Evolutionary conservation across 1,139 yeast genomes (phyloP).

Genomic region (Hanseniaspora gamundiae): DNA sequence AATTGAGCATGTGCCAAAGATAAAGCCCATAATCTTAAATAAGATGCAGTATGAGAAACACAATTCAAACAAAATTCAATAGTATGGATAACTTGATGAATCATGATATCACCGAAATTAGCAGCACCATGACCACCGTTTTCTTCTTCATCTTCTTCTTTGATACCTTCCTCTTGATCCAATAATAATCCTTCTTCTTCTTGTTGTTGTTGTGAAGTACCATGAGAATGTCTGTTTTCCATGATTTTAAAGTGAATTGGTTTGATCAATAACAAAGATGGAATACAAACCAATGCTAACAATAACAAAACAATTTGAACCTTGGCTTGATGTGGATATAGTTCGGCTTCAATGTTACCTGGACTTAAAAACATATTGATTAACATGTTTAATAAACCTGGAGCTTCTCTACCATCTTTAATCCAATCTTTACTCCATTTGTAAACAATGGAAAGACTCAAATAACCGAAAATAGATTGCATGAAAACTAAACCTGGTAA

Average conservation of each 20-base stretch:
- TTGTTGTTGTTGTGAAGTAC: too few species aligned
- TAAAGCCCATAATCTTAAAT: slow-evolving; percentile 91
- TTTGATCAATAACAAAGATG: slow-evolving; percentile 81
- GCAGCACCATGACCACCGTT: slow-evolving; percentile 39
- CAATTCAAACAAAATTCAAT: slow-evolving; percentile 96
- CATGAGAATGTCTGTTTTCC: too few species aligned
- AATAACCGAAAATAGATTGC: slow-evolving; percentile 93
- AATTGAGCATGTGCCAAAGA: slow-evolving; percentile 96
- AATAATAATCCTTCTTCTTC: slow-evolving; percentile 12
- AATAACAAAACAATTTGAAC: slow-evolving; percentile 66
- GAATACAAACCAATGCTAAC: slow-evolving; percentile 80
- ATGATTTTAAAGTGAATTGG: slow-evolving; percentile 60
- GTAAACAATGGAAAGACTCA: slow-evolving; percentile 71
- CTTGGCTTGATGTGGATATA: slow-evolving; percentile 73
- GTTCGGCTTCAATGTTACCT: slow-evolving; percentile 70
- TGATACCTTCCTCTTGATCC: slow-evolving; percentile 11
- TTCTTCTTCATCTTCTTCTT: slow-evolving; percentile 30
- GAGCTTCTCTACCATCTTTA: slow-evolving; percentile 62
- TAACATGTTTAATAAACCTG: slow-evolving; percentile 87
- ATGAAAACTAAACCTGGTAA: slow-evolving; percentile 87
- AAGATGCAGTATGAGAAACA: slow-evolving; percentile 97
- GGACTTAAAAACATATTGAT: slow-evolving; percentile 94
- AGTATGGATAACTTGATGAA: slow-evolving; percentile 96
- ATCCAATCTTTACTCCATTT: slow-evolving; percentile 96
- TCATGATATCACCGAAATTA: slow-evolving; percentile 84